phyloP scores from a whole-genome alignment of 106 monocot genomes.

The Iris macrosiphon region DNA sequence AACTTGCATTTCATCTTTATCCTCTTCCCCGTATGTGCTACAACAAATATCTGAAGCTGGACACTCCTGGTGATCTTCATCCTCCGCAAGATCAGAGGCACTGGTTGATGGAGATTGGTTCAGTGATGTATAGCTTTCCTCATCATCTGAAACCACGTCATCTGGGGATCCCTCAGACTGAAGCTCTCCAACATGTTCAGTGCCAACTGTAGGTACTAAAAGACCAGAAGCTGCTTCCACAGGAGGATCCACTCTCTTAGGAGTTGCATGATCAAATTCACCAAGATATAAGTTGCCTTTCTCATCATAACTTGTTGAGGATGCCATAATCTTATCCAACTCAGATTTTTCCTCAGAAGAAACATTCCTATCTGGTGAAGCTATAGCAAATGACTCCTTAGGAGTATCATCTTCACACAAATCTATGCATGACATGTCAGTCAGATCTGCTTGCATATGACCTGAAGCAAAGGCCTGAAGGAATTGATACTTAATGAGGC shows the following conservation, averaged over 20 bases:
- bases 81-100: conserved; percentile 27
- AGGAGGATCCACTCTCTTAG: conserved; percentile 1
- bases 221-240: conserved; percentile 12
- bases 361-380: conserved; percentile 17
- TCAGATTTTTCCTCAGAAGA: conserved; percentile 19
- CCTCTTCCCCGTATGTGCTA: too few relatives aligned
- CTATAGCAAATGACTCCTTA: conserved; percentile 14
- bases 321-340: conserved; percentile 21
- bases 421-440: conserved; percentile 10
- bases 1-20: too few relatives aligned
- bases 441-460: conserved; percentile 12
- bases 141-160: conserved; percentile 34
- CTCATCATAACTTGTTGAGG: conserved; percentile 12
- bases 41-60: too few relatives aligned
- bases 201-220: conserved; percentile 2
- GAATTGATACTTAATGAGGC: too few relatives aligned
- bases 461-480: conserved; percentile 15
- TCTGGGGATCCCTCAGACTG: conserved; percentile 24
- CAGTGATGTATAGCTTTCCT: conserved; percentile 19
- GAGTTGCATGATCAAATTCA: conserved; percentile 13
- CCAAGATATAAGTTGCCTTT: conserved; percentile 7
- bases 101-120: conserved; percentile 19
- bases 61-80: too few relatives aligned
- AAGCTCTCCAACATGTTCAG: conserved; percentile 11
- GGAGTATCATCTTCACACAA: conserved; percentile 22